These are phyloP conservation scores for Aurinia saxatilis DNA, from an alignment of 345 rosid genomes.

Conservation along the genomic window DNA sequence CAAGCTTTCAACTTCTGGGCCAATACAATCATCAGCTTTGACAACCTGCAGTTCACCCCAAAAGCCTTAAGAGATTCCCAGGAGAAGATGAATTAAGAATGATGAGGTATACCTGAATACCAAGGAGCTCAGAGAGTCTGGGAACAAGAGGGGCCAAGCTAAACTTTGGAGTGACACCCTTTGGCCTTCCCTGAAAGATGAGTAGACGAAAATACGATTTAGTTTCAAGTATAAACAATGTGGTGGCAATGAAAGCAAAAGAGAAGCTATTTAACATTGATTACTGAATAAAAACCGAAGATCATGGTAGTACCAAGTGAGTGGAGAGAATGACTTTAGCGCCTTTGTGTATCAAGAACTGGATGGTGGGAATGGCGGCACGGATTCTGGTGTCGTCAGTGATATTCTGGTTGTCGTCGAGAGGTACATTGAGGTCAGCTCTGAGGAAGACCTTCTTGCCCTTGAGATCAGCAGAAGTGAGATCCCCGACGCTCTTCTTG, in stretches of 20 bases:
- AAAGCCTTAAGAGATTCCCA: background rate
- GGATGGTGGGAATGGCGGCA: slow-evolving; percentile 88
- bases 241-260: no score
- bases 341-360: slow-evolving; percentile 74
- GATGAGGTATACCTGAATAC: slow-evolving; percentile 46
- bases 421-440: slow-evolving; percentile 87
- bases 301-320: slow-evolving; percentile 60
- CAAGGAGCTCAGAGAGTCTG: slow-evolving; percentile 83
- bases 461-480: slow-evolving; percentile 58
- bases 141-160: slow-evolving; percentile 95
- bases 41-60: slow-evolving; percentile 45
- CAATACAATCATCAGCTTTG: slow-evolving; percentile 81
- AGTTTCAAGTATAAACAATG: no score
- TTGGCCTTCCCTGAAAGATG: slow-evolving; percentile 78
- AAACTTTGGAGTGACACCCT: slow-evolving; percentile 91
- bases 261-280: no score
- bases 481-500: slow-evolving; percentile 86
- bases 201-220: background rate
- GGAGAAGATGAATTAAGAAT: background rate
- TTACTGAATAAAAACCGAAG: no score
- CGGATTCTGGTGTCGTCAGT: slow-evolving; percentile 89
- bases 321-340: slow-evolving; percentile 93
- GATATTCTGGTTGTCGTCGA: slow-evolving; percentile 78
- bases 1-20: slow-evolving; percentile 67
- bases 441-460: slow-evolving; percentile 91